Percentiles rank a stretch among this genome's conserved stretches.
These are phyloP conservation scores for Biscogniauxia sp. DNA, from an alignment of 2,329 filamentous ascomycete genomes.

Conservation along the genomic window DNA sequence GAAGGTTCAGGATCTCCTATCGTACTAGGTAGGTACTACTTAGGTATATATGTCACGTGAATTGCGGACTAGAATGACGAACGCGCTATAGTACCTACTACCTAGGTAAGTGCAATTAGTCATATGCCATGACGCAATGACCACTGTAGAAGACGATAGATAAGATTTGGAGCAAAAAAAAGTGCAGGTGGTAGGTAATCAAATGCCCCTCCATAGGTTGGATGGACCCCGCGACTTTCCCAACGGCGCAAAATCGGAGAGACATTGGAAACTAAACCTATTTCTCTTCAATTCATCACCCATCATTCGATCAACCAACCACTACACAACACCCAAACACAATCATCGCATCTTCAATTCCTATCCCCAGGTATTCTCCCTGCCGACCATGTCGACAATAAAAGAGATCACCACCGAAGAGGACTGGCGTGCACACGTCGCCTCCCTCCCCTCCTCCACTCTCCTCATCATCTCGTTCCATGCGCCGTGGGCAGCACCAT, in stretches of 20 bases:
- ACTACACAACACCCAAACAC: neutral
- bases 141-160: constrained; percentile 17
- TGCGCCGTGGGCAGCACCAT: constrained; percentile 94
- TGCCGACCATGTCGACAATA: constrained; percentile 65
- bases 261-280: constrained; percentile 5
- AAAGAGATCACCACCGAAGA: constrained; percentile 71
- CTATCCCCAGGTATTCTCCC: no score
- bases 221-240: constrained; percentile 7
- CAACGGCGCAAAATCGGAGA: constrained; percentile 14
- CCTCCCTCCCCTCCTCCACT: constrained; percentile 63
- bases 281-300: neutral
- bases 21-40: no score
- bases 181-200: constrained; percentile 18
- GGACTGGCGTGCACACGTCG: constrained; percentile 69
- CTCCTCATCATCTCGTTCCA: constrained; percentile 91
- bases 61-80: no score
- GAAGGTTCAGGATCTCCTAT: no score
- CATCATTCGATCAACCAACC: neutral
- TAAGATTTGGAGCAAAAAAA: constrained; percentile 17
- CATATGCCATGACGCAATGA: constrained; percentile 21
- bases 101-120: constrained; percentile 1
- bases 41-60: no score
- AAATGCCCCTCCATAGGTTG: constrained; percentile 30
- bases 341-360: neutral
- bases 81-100: no score